Base-by-base conservation (phyloP, 805 yeast species). In the Scheffersomyces coipomensis region DNA sequence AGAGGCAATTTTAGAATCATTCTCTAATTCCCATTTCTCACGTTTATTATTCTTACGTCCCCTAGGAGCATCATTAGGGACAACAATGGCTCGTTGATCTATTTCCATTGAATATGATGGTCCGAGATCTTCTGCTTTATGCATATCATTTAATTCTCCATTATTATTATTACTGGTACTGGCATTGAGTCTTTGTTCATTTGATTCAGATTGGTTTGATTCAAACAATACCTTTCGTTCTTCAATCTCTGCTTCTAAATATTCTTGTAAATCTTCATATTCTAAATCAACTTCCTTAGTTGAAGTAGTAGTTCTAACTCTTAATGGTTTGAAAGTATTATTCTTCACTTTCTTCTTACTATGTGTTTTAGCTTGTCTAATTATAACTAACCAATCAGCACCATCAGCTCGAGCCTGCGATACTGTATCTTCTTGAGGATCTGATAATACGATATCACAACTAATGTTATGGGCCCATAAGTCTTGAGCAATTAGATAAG, bases 391-490 rank as follows among this genome's bases (percentile, higher is more conserved):
- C 85, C 93, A 83, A 34, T 79, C 83, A 12, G 83, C 84, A 16
- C 90, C 88, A 44, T 84, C 88, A 6, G 62, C 59, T 31, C 74
- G 73, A 0, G 96, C 95, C 25, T 75, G 71, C 13, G 76, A 71
- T 7, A 78, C 53, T 26, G 83, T 73, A 39, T 85, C 95, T 47
- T 91, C 97, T 27, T 54, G 62, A 3, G 67, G 53, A 1, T 52
- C 33, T 2, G 64, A 54, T 3, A 47, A 23, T 25, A 47, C 46
- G 25, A 81, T 51, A 60, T 93, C 99, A 3, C 95, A 86, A 39
- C 84, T 75, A 30, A 93, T 81, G n/a, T 79, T 82, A n/a, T 68
- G 62, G 6, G 74, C 68, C 98, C 99, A 90, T 19, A 93, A 56
- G 27, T 66, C 64, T 30, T 73, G 76, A 39, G 88, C 52, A 6